Conservation (phyloP, 176 grass and related monocot genomes). For the Oryza punctata region DNA sequence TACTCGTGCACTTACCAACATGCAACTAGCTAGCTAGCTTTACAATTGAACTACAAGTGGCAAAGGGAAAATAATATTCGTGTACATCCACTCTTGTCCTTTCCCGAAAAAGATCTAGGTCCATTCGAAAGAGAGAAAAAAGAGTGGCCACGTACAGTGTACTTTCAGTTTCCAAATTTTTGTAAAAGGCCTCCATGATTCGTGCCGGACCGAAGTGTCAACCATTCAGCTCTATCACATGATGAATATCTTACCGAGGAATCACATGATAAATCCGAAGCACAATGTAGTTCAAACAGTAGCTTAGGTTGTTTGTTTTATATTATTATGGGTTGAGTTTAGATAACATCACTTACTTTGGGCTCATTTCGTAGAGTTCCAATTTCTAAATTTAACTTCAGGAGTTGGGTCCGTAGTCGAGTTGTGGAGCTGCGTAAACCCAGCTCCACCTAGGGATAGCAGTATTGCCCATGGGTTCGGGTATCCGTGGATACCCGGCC, state of each 20-base stretch:
- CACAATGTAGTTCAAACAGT: background rate
- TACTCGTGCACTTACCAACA: background rate
- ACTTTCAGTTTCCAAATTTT: background rate
- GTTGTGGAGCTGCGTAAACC: too few species aligned
- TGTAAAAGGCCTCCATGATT: constrained; percentile 10
- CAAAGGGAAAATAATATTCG: background rate
- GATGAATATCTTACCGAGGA: background rate
- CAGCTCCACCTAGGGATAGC: too few species aligned
- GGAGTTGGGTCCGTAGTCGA: too few species aligned
- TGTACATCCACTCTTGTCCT: constrained; percentile 5
- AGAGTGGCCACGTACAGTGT: background rate
- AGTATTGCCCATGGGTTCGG: too few species aligned
- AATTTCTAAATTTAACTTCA: too few species aligned
- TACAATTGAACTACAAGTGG: constrained; percentile 13
- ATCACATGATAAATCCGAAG: background rate
- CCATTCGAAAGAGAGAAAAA: constrained; percentile 19
- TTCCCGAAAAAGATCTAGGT: constrained; percentile 19
- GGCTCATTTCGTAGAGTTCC: too few species aligned
- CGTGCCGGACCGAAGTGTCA: background rate
- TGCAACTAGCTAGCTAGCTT: background rate
- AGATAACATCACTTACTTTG: too few species aligned
- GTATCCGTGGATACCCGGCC: too few species aligned
- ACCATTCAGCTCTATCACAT: background rate
- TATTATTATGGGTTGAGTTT: background rate
- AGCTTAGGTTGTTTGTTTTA: background rate